Evolutionary conservation across 2,329 filamentous ascomycete genomes (phyloP), one percentile per base, ranked within the genome.

Genomic region (Trichoderma pleuroti): DNA sequence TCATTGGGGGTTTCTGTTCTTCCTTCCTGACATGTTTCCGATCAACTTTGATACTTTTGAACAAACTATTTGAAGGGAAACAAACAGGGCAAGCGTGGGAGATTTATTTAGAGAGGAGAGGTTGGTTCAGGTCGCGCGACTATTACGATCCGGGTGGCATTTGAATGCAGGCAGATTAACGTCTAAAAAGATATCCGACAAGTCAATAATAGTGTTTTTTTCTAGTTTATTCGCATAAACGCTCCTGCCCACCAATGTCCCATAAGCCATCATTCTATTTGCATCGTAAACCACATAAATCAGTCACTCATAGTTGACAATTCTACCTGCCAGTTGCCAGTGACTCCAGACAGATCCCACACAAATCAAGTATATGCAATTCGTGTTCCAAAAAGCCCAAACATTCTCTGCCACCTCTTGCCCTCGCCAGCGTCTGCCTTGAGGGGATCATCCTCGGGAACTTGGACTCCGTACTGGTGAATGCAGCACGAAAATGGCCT

Each of bases 401-500:
- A 93, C 73, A 87, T 80, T 70, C 88, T 85, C 76, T 90, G 81
- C 89, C 90, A 93, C 34, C 85, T 81, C 73, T 74, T 81, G 4
- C 79, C 83, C 1, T 80, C 71, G 14, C 84, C 86, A 46, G 81
- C 83, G 74, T 86, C 78, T 1, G 82, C 84, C 73, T 83, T 83
- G 6, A 70, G 73, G 18, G 80, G 77, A 72, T 87, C 80, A 28
- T 71, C 63, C 72, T 83, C 81, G 6, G 70, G 72, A 16, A 85
- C 78, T 69, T 80, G 83, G 59, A 92, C 81, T 7, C 91, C 92
- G 74, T 92, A 94, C 77, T 94, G 90, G 73, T 85, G 85, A 72
- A 94, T 85, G 75, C 91, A 93, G 77, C 92, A 94, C 2, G 83
- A 80, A 75, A 94, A 93, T 0, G 91, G 88, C 39, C 82, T 84